These are phyloP conservation scores for Podochytrium sp. DNA, from an alignment of 192 early-diverging fungal species.

Conservation along the genomic window DNA sequence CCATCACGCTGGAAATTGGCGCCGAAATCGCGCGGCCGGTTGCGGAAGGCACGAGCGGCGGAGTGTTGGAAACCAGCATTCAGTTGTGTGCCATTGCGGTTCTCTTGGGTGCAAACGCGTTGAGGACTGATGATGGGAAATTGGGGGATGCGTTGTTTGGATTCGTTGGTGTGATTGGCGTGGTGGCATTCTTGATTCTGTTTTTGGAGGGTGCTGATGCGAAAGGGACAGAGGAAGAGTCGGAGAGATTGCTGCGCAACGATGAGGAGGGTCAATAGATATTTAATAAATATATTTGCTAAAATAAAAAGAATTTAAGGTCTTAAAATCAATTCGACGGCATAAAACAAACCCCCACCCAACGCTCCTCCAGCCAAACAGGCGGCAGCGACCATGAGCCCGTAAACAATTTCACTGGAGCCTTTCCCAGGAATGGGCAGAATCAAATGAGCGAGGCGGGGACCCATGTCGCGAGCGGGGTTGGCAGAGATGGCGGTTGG, in stretches of 20 bases:
- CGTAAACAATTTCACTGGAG: conserved; percentile 18
- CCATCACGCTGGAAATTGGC: conserved; percentile 35
- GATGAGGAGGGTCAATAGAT: too few species aligned
- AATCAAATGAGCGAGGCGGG: conserved; percentile 31
- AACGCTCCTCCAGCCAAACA: conserved; percentile 19
- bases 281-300: too few species aligned
- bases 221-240: too few species aligned
- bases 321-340: conserved; percentile 15
- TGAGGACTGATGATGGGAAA: conserved; percentile 2
- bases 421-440: conserved; percentile 39
- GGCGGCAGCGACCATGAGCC: neutral
- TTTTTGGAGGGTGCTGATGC: too few species aligned
- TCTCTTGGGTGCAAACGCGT: conserved; percentile 27
- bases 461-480: conserved; percentile 34
- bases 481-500: conserved; percentile 38
- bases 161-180: neutral
- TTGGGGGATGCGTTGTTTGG: conserved; percentile 7
- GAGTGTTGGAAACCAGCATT: conserved; percentile 13
- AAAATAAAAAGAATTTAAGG: too few species aligned
- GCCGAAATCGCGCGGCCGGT: conserved; percentile 37
- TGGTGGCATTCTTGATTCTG: neutral
- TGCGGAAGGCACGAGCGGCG: conserved; percentile 31
- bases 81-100: conserved; percentile 22
- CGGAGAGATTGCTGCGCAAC: too few species aligned
- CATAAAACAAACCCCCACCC: conserved; percentile 13